These are phyloP conservation scores for Kodamaea kakaduensis DNA, from an alignment of 805 yeast species.

Conservation along the genomic window DNA sequence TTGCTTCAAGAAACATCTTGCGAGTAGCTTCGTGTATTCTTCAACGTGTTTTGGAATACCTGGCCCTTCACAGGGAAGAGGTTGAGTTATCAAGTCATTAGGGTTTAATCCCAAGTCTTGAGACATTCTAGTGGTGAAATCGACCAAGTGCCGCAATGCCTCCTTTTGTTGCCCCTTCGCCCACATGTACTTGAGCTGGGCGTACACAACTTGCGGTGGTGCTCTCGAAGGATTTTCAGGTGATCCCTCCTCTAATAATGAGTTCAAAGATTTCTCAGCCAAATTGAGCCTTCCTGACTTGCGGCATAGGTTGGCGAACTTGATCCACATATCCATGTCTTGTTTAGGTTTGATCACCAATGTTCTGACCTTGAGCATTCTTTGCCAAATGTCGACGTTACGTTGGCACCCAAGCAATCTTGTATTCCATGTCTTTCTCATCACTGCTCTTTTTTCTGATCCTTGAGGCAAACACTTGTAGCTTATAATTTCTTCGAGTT, in stretches of 20 bases:
- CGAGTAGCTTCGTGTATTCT: conserved; percentile 78
- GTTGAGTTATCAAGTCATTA: conserved; percentile 81
- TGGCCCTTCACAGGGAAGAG: conserved; percentile 68
- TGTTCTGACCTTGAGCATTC: conserved; percentile 89
- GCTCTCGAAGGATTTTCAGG: conserved; percentile 68
- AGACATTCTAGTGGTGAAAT: conserved; percentile 87
- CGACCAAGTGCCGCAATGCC: conserved; percentile 80
- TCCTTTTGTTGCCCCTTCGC: conserved; percentile 85
- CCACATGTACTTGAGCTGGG: conserved; percentile 96
- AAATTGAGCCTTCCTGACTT: conserved; percentile 89
- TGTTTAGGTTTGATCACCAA: conserved; percentile 91
- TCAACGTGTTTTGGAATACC: conserved; percentile 73
- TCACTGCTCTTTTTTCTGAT: conserved; percentile 70
- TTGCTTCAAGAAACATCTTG: conserved; percentile 93
- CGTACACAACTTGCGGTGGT: conserved; percentile 95
- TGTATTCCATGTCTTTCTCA: conserved; percentile 92
- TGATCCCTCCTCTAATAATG: conserved; percentile 70
- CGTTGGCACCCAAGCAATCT: conserved; percentile 90
- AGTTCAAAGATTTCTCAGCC: conserved; percentile 87
- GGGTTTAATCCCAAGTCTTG: conserved; percentile 84
- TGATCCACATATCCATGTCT: conserved; percentile 97
- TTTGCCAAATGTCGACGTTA: conserved; percentile 98
- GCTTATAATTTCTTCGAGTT: conserved; percentile 87
- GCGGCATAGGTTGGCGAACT: conserved; percentile 92
- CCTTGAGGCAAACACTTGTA: conserved; percentile 83